Conservation (phyloP, 179 eudicot genomes). For the Amaranthus tricolor region DNA sequence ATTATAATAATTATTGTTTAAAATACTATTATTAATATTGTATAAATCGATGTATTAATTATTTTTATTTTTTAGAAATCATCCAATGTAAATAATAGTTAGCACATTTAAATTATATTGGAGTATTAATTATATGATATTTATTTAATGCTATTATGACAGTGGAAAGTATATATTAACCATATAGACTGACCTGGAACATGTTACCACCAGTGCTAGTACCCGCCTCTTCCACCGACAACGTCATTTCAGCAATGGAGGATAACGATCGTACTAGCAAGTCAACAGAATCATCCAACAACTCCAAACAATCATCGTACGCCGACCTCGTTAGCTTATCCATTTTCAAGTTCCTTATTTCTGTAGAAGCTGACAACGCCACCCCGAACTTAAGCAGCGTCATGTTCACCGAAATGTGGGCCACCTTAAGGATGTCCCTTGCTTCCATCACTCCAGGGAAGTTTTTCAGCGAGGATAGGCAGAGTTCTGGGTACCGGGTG, state of each 20-base stretch:
- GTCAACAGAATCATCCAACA: constrained; percentile 55
- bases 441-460: constrained; percentile 30
- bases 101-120: no score
- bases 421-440: constrained; percentile 31
- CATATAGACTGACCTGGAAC: constrained; percentile 5
- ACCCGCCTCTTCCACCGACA: constrained; percentile 7
- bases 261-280: constrained; percentile 36
- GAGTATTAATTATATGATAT: no score
- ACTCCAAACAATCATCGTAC: constrained; percentile 57
- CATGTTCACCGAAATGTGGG: constrained; percentile 56
- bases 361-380: constrained; percentile 39
- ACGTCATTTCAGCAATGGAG: constrained; percentile 14
- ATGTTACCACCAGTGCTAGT: not conserved
- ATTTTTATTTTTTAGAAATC: no score
- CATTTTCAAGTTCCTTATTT: constrained; percentile 42
- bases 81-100: no score
- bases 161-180: no score
- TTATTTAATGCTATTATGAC: no score
- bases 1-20: no score
- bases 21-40: no score
- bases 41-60: no score
- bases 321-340: constrained; percentile 47
- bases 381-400: constrained; percentile 37
- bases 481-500: constrained; percentile 35
- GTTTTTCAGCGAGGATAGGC: constrained; percentile 19